These are phyloP conservation scores for Emmonsiellopsis sp. DNA, from an alignment of 2,329 filamentous ascomycete species.

Conservation along the genomic window DNA sequence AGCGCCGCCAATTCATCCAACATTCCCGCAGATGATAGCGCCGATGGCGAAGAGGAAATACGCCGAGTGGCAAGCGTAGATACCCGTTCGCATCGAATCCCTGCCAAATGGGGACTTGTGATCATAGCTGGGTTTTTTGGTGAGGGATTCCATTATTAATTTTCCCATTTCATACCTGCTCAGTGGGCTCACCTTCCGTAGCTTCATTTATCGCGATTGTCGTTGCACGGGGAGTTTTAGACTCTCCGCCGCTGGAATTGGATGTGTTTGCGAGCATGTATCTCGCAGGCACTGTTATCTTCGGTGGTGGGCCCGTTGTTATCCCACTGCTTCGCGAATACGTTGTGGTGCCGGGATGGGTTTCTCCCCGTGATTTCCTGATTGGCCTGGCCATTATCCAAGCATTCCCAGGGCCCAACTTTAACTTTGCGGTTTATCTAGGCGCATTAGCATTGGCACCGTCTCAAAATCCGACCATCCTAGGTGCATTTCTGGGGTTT, in stretches of 20 bases:
- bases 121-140: slow-evolving; percentile 42
- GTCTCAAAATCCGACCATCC: slow-evolving; percentile 21
- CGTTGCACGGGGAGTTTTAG: slow-evolving; percentile 35
- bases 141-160: slow-evolving; percentile 14
- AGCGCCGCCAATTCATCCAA: background rate
- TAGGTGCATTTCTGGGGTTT: slow-evolving; percentile 45
- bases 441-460: slow-evolving; percentile 41
- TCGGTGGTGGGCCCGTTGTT: slow-evolving; percentile 57
- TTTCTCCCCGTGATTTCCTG: slow-evolving; percentile 60
- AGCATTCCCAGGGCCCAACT: slow-evolving; percentile 54
- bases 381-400: slow-evolving; percentile 65
- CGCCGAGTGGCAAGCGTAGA: background rate
- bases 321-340: slow-evolving; percentile 53
- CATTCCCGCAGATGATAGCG: background rate
- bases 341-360: slow-evolving; percentile 61
- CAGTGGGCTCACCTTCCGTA: slow-evolving; percentile 12
- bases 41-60: background rate
- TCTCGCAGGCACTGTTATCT: slow-evolving; percentile 61
- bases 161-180: background rate
- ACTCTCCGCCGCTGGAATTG: slow-evolving; percentile 40
- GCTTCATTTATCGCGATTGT: slow-evolving; percentile 50
- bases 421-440: slow-evolving; percentile 48
- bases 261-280: slow-evolving; percentile 64
- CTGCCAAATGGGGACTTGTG: slow-evolving; percentile 11
- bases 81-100: slow-evolving; percentile 10